These are phyloP conservation scores for Sclerotinia spermophila DNA, from an alignment of 2,329 filamentous ascomycete genomes.

Conservation along the genomic window DNA sequence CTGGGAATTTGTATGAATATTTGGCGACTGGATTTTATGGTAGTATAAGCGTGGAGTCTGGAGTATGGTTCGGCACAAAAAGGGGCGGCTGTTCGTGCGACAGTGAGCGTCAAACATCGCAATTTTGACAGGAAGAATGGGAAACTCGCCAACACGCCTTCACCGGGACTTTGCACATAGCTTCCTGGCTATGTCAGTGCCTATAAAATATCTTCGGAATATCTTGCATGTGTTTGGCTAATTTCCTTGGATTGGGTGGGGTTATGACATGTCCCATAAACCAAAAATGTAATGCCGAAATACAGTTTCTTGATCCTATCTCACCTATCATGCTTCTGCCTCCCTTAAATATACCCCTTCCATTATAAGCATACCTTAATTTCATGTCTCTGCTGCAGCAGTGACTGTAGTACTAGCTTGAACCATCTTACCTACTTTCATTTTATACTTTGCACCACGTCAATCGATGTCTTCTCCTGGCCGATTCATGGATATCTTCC, in stretches of 20 bases:
- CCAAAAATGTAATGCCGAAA: too few species aligned
- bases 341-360: too few species aligned
- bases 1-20: neutral
- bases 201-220: neutral
- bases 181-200: neutral
- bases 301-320: too few species aligned
- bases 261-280: too few species aligned
- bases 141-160: neutral
- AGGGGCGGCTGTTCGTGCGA: neutral
- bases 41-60: conserved; percentile 1
- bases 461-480: neutral
- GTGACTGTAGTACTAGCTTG: too few species aligned
- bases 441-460: neutral
- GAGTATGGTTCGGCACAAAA: conserved; percentile 1
- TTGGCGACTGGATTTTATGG: neutral
- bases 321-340: too few species aligned
- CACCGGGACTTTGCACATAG: neutral
- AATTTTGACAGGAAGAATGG: neutral
- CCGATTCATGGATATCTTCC: neutral
- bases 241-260: neutral
- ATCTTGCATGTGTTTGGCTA: neutral
- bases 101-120: neutral
- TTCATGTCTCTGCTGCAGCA: too few species aligned
- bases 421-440: neutral
- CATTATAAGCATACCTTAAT: too few species aligned